Base-by-base conservation (phyloP, 2,329 filamentous ascomycete genomes). In the Pestalotiopsis sp. region DNA sequence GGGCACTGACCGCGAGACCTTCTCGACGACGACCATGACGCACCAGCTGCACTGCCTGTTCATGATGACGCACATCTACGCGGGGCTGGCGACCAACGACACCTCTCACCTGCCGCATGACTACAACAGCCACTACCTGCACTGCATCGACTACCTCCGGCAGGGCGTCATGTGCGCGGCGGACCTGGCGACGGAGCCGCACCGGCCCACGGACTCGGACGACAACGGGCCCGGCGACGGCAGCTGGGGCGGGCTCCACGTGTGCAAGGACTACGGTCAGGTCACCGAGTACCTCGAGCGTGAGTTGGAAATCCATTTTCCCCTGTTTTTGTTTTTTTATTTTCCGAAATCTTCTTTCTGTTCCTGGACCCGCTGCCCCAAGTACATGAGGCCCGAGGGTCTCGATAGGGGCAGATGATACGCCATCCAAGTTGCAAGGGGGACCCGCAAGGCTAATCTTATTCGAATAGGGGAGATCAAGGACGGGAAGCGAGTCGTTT, bases 11-110 rank as follows among this genome's bases (percentile, higher is more conserved):
- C 77, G 75, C 72, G 77, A 78, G 74, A 78, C 77, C 7, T 79
- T 80, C 67, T 81, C 78, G 68, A 80, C 78, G 52, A 80, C 79
- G 2, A 78, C 78, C 5, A 74, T 80, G 65, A 80, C 79, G 1
- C 79, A 80, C 70, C 77, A 80, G 69, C 73, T 80, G 64, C 79
- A 80, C 73, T 81, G 79, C 69, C 70, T 80, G 76, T 77, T 77
- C 70, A 79, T 79, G 76, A 80, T 80, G 74, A 77, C 74, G 3
- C 72, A 74, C 13, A 79, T 80, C 62, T 80, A 77, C 70, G 73
- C 77, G 5, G 73, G 70, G 6, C 65, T 80, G 2, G 70, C 67
- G 20, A 41, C 69, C 12, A 70, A 72, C 66, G 69, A 59, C 13
- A 70, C 71, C 31, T 70, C 69, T 1, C 64, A 39, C 23, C 70